phyloP scores from a whole-genome alignment of 2,329 filamentous ascomycete genomes.

The Xylariaceae sp. region DNA sequence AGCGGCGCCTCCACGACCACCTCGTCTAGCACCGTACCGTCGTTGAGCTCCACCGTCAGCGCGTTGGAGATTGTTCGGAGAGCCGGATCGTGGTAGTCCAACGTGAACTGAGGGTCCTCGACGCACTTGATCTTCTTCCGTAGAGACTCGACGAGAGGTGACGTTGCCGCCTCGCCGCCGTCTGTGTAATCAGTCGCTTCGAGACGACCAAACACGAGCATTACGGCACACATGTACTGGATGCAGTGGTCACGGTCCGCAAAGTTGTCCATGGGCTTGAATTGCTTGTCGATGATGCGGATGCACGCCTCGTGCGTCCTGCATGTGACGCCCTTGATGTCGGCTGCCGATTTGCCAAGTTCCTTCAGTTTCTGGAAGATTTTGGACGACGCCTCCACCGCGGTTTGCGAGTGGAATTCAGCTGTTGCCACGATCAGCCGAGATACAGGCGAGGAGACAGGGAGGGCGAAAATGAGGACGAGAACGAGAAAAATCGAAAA shows the following conservation, averaged over 20 bases:
- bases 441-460: not conserved
- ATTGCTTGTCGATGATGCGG: slow-evolving; percentile 99
- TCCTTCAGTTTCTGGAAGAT: slow-evolving; percentile 78
- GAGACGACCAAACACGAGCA: slow-evolving; percentile 92
- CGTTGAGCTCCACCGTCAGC: slow-evolving; percentile 88
- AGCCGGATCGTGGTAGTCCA: slow-evolving; percentile 89
- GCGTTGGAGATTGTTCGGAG: slow-evolving; percentile 98
- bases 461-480: not conserved
- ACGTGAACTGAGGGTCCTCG: slow-evolving; percentile 90
- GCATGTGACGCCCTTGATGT: slow-evolving; percentile 91
- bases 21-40: slow-evolving; percentile 87
- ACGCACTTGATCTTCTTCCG: slow-evolving; percentile 93
- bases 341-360: slow-evolving; percentile 83
- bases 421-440: slow-evolving; percentile 43
- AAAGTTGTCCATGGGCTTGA: slow-evolving; percentile 99
- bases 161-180: slow-evolving; percentile 86
- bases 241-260: slow-evolving; percentile 99
- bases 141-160: slow-evolving; percentile 82
- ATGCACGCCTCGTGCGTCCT: slow-evolving; percentile 97
- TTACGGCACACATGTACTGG: slow-evolving; percentile 97
- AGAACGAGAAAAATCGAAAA: slow-evolving; percentile 32
- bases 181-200: slow-evolving; percentile 92
- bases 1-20: slow-evolving; percentile 90
- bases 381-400: slow-evolving; percentile 88
- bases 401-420: slow-evolving; percentile 98